Evolutionary conservation across 2,329 filamentous ascomycete species (phyloP), one percentile per base, ranked within the genome.

Genomic region (Penicillium sp.): DNA sequence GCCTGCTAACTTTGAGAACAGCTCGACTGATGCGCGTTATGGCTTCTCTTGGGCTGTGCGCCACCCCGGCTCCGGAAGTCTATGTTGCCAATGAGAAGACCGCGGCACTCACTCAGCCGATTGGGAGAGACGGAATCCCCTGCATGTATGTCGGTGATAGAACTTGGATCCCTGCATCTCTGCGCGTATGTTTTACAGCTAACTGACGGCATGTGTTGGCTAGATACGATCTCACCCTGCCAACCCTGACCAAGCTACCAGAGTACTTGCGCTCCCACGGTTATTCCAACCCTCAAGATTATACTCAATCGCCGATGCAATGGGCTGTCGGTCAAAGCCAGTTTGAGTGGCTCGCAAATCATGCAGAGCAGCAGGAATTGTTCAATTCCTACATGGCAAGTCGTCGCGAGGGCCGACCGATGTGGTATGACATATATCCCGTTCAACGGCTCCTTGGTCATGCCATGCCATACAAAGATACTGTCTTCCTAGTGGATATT

Each of bases 401-500:
- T 55, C 66, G 69, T 6, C 59, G 70, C 11, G 56, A 68, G 30
- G 69, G 69, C 3, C 59, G 57, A 8, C 62, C 63, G 1, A 61
- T 59, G 53, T 72, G 69, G 69, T 70, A 68, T 29, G 65, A 72
- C 41, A 48, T 67, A 9, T 71, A 70, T 49, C 68, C 69, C 0
- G 59, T 69, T 3, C 56, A 64, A n/a, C 57, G 61, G 18, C 44
- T 68, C 9, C 51, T 65, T 0, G 64, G 66, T 0, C 63, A 64
- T 1, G 63, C 63, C 2, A 39, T 66, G 18, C 61, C 58, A 23
- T 57, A 51, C 6, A 56, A 65, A 4, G 67, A 71, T 7, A 69
- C 65, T 0, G 63, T 66, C 2, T 67, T 76, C 7, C 49, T 78
- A 3, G 73, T 78, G 11, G 76, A 78, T 32, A 61, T 78, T 2